Evolutionary conservation across 768 basidiomycete genomes (phyloP).

Genomic region (Suillus sp.): DNA sequence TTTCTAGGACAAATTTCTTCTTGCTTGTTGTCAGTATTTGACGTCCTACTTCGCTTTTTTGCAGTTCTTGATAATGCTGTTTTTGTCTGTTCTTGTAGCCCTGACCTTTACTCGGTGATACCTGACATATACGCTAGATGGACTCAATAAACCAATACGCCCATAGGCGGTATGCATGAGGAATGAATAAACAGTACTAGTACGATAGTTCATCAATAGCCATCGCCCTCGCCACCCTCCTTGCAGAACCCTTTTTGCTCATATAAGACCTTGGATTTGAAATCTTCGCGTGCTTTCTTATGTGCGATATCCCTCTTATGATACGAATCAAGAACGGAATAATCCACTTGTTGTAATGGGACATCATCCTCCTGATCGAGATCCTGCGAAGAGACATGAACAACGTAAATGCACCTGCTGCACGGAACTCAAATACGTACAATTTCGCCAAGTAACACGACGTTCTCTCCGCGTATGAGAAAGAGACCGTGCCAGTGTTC

Average conservation of each 20-base stretch:
- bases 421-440: conserved; percentile 50
- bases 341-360: conserved; percentile 74
- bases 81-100: conserved; percentile 21
- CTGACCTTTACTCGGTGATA: conserved; percentile 13
- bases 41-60: conserved; percentile 21
- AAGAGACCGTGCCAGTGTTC: conserved; percentile 89
- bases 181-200: conserved; percentile 20
- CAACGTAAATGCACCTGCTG: neutral
- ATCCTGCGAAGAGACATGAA: conserved; percentile 54
- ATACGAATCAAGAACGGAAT: conserved; percentile 65
- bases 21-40: conserved; percentile 18
- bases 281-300: conserved; percentile 81
- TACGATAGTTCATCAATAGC: conserved; percentile 56
- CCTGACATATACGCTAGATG: conserved; percentile 11
- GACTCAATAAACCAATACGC: conserved; percentile 9
- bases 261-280: conserved; percentile 79
- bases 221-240: conserved; percentile 96
- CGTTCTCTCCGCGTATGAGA: conserved; percentile 97
- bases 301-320: conserved; percentile 72
- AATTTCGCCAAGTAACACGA: conserved; percentile 95
- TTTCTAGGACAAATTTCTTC: conserved; percentile 29
- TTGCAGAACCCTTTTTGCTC: conserved; percentile 89
- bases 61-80: conserved; percentile 8
- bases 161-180: conserved; percentile 7
- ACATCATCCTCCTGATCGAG: conserved; percentile 91